A percentile compares a stretch with the other conserved stretches of the same genome.
Evolutionary conservation across 179 eudicot genomes (phyloP).

Genomic region (Beta corolliflora): DNA sequence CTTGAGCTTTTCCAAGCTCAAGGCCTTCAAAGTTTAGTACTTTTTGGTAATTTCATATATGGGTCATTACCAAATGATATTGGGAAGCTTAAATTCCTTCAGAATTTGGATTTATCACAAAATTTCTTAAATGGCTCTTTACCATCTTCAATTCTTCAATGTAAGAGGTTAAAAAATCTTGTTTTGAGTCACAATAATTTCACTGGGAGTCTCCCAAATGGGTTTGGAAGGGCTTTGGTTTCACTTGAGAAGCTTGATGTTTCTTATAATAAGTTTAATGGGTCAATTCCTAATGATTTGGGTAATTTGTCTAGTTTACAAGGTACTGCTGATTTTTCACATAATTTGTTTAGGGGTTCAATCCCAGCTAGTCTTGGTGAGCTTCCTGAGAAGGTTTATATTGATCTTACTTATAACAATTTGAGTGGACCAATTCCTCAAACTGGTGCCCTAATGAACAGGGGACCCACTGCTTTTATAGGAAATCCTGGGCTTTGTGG

Average conservation of each 20-base stretch:
- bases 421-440: constrained; percentile 92
- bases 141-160: constrained; percentile 61
- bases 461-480: constrained; percentile 97
- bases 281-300: constrained; percentile 68
- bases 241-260: constrained; percentile 69
- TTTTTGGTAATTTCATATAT: constrained; percentile 75
- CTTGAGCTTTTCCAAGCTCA: constrained; percentile 56
- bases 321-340: constrained; percentile 93
- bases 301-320: constrained; percentile 76
- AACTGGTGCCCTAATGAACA: constrained; percentile 83
- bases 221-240: constrained; percentile 65
- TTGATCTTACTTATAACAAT: constrained; percentile 84
- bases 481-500: constrained; percentile 94
- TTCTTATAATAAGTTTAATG: constrained; percentile 64
- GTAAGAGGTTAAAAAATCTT: constrained; percentile 70
- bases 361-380: constrained; percentile 89
- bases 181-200: constrained; percentile 68
- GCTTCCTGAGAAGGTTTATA: constrained; percentile 93
- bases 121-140: constrained; percentile 84
- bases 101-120: constrained; percentile 71
- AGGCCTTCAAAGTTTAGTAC: constrained; percentile 87
- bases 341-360: constrained; percentile 78
- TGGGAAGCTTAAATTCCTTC: constrained; percentile 71
- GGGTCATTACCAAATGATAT: constrained; percentile 73
- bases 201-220: constrained; percentile 71